A percentile compares a stretch with the other conserved stretches of the same genome.
Conservation (phyloP, 2,329 filamentous ascomycete genomes). For the Domatiomyces catenatus region DNA sequence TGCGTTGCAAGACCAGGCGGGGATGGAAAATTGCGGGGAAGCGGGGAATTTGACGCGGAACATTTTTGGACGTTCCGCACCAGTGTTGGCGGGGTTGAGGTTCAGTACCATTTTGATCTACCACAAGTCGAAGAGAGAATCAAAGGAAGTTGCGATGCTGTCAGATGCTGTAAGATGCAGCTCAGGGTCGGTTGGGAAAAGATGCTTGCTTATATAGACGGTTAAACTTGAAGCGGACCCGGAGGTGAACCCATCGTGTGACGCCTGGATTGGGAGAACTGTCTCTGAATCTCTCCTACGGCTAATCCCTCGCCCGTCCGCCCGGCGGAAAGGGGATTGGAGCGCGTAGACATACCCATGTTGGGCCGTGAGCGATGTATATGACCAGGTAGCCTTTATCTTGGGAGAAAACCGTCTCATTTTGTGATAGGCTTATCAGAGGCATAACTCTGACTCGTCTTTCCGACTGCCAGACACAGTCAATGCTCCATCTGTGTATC, state of each 20-base stretch:
- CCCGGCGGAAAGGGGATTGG: neutral
- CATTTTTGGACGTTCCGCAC: conserved; percentile 35
- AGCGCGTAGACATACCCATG: neutral
- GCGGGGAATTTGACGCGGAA: conserved; percentile 21
- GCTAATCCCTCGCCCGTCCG: neutral
- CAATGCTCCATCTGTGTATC: neutral
- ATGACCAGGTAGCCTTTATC: neutral
- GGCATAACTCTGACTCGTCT: neutral
- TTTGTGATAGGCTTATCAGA: neutral
- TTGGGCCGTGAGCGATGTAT: neutral
- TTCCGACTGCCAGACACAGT: neutral
- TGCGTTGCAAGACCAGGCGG: conserved; percentile 14
- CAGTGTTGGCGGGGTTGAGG: conserved; percentile 41
- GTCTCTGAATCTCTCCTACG: neutral
- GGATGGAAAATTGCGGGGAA: conserved; percentile 28
- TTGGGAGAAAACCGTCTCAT: neutral
- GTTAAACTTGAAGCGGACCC: neutral
- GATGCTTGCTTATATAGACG: conserved; percentile 2
- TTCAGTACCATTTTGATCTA: conserved; percentile 46
- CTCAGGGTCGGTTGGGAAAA: conserved; percentile 1
- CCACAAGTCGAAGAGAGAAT: conserved; percentile 3
- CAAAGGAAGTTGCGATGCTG: neutral
- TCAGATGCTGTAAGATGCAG: conserved; percentile 1
- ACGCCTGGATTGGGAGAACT: neutral
- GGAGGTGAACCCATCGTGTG: neutral